Evolutionary conservation across 768 basidiomycete genomes (phyloP), one percentile per base, ranked within the genome.

Genomic region (Phylloporus arenicola): DNA sequence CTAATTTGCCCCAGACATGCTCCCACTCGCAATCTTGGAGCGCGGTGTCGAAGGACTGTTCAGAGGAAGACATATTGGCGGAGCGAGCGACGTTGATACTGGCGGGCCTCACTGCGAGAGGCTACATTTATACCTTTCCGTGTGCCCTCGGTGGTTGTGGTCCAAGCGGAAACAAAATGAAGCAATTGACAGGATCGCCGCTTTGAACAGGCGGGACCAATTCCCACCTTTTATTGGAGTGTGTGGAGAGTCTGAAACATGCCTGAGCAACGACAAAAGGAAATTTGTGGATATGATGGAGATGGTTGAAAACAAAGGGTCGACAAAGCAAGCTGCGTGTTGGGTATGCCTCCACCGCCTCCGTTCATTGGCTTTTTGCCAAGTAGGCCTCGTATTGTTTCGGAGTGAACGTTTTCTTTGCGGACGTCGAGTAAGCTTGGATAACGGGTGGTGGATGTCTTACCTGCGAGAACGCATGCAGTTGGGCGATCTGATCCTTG

Each of bases 391-490:
- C 73, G 61, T 80, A 87, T 64, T 88, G 84, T 55, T 76, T 74
- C 6, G 80, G 83, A 4, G 86, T 88, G 50, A 81, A 79, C 0
- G 86, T 83, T 81, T 84, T 88, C 86, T 88, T 54, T 25, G 31
- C n/a, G 10, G 9, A 43, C 20, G 30, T 47, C 10, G 7, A 41
- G 50, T 20, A 31, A 25, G 42, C 29, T 43, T 22, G 40, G 20
- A 13, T 3, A 25, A 48, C 25, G 44, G 11, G 10, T 20, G 22
- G 31, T 6, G 22, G 4, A 12, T 40, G 20, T 43, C 70, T 46
- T 56, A 89, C 90, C 82, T 92, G 89, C 13, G 89, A 89, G 68
- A 92, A 92, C 5, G 90, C 89, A 58, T 92, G 89, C 78, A 92
- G 83, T 50, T 84, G 79, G 0, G 84, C 73, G 50, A 92, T 90